Base-by-base conservation (phyloP, 371 early-diverging fungal genomes). In the Rhizopus arrhizus region DNA sequence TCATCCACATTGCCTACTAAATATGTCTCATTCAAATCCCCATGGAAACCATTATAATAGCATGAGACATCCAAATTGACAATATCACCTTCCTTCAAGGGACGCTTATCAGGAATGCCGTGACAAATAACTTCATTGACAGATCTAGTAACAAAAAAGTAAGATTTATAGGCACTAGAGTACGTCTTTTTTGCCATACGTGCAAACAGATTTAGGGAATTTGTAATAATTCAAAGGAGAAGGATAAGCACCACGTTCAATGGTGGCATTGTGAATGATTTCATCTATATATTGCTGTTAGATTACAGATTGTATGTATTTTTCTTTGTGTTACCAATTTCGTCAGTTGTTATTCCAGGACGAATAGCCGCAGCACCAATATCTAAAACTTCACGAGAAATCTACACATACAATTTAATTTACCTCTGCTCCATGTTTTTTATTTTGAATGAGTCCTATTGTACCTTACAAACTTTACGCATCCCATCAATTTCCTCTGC, bases 121-220 rank as follows among this genome's bases (percentile, higher is more conserved):
- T 91, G 93, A 53, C 92, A 92, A 64, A 94, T 91, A 33, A 91
- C 78, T 74, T 87, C 88, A 60, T 87, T 88, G 47, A 86, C 73
- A 29, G 86, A 88, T 32, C 78, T 78, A 61, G 28, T 29, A 29
- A 48, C 9, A 29, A 15, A 15, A 15, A 15, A n/a, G 15, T 43
- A 36, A 9, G 47, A 32, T 8, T 15, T 16, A 15, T 45, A 22
- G 43, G 12, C 45, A 43, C 29, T 56, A 52, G 56, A 22, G 22
- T 22, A 22, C 22, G 22, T 38, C 13, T 38, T 13, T 29, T 48
- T 8, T 48, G 7, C 3, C 29, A 10, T 88, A 90, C 61, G 93
- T 95, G 86, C 97, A 97, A 63, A 91, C 87, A 6, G 95, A 91
- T 72, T 93, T 93, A 9, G 96, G 96, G 72, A 95, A 97, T 38